phyloP scores from a whole-genome alignment of 2,329 filamentous ascomycete species.

The Xylaria sp. region DNA sequence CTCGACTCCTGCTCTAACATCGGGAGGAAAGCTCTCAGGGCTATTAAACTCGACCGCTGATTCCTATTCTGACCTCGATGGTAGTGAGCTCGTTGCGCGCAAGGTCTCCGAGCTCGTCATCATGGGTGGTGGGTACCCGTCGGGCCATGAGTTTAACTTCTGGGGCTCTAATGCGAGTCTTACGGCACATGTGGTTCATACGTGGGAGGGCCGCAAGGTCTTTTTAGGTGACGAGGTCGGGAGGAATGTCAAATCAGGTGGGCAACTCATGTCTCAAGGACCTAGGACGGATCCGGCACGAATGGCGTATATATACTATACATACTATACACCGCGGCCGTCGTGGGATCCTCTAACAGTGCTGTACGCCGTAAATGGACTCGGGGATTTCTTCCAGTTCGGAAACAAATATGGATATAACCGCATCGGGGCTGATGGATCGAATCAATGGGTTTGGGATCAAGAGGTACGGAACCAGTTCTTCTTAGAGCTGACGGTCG shows the following conservation, averaged over 20 bases:
- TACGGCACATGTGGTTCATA: conserved; percentile 59
- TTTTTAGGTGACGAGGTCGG: conserved; percentile 60
- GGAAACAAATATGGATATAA: conserved; percentile 57
- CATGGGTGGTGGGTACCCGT: conserved; percentile 64
- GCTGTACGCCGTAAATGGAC: conserved; percentile 54
- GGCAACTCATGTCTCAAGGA: conserved; percentile 45
- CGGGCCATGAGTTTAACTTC: conserved; percentile 63
- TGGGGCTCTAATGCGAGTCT: conserved; percentile 53
- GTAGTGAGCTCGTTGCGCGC: conserved; percentile 54
- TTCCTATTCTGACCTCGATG: conserved; percentile 52
- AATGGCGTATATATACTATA: conserved; percentile 56
- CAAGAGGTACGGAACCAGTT: conserved; percentile 52
- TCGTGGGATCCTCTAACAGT: conserved; percentile 59
- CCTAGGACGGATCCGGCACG: conserved; percentile 52
- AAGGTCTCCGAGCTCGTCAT: conserved; percentile 63
- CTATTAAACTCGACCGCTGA: conserved; percentile 60
- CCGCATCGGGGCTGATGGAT: conserved; percentile 53
- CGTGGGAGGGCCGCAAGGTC: conserved; percentile 55
- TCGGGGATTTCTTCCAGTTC: conserved; percentile 52
- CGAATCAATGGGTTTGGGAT: conserved; percentile 58
- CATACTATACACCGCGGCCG: conserved; percentile 49
- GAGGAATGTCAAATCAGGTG: conserved; percentile 55
- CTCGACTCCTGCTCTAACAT: conserved; percentile 21
- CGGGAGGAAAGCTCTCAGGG: conserved; percentile 52
- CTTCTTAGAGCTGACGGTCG: conserved; percentile 51